Conservation (phyloP, 2,329 filamentous ascomycete species). For the Kalmusia sp. region DNA sequence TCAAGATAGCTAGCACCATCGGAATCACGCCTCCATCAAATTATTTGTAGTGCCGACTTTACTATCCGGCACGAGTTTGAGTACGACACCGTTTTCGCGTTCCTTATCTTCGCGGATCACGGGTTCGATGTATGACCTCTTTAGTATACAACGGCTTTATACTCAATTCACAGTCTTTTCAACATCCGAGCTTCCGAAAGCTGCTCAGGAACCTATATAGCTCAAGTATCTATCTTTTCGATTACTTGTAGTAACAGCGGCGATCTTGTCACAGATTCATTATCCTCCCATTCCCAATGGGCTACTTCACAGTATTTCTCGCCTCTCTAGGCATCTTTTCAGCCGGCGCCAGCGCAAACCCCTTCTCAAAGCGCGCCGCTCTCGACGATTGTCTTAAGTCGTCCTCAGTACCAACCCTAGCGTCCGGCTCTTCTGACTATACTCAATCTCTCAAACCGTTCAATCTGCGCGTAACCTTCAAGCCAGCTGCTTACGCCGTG, state of each 20-base stretch:
- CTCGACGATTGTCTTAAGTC: slow-evolving; percentile 28
- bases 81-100: background rate
- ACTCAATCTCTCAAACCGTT: slow-evolving; percentile 36
- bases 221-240: background rate
- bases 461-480: slow-evolving; percentile 39
- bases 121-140: background rate
- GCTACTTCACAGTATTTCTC: slow-evolving; percentile 13
- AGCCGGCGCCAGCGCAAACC: slow-evolving; percentile 11
- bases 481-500: slow-evolving; percentile 62
- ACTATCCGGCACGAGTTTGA: background rate
- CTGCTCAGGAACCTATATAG: background rate
- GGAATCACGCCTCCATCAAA: too few species aligned
- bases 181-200: background rate
- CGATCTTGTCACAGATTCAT: slow-evolving; percentile 7
- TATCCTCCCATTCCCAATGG: slow-evolving; percentile 11
- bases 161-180: background rate
- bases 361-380: slow-evolving; percentile 19
- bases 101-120: background rate
- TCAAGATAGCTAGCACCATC: background rate
- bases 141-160: background rate
- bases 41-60: too few species aligned
- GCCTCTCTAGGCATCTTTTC: slow-evolving; percentile 18
- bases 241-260: background rate
- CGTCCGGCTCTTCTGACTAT: slow-evolving; percentile 32
- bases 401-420: slow-evolving; percentile 23